phyloP scores from a whole-genome alignment of 164 flowering plant genomes.

The Chimonanthus salicifolius region DNA sequence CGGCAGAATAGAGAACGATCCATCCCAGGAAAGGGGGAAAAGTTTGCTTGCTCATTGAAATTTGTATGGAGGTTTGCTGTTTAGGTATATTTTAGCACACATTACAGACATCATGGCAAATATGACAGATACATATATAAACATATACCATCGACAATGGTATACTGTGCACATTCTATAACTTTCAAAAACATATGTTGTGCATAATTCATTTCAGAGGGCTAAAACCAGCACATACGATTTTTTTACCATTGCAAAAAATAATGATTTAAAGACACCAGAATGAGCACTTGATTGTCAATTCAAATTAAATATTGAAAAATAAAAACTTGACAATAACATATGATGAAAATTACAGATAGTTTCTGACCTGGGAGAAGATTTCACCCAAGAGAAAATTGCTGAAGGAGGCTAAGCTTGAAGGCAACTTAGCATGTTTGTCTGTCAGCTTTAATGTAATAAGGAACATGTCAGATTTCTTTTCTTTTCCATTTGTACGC shows the following conservation, averaged over 20 bases:
- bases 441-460: conserved; percentile 47
- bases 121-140: too few relatives aligned
- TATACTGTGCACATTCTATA: too few relatives aligned
- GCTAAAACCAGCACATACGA: background rate
- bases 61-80: too few relatives aligned
- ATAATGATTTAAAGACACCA: background rate
- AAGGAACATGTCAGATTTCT: conserved; percentile 5
- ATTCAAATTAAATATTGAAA: background rate
- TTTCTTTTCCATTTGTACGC: background rate
- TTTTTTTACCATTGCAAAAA: background rate
- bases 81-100: too few relatives aligned
- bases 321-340: background rate
- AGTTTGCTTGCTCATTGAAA: too few relatives aligned
- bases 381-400: conserved; percentile 94
- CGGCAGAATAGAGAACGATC: too few relatives aligned
- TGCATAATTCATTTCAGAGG: background rate
- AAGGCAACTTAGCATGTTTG: conserved; percentile 77
- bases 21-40: too few relatives aligned
- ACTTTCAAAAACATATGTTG: too few relatives aligned
- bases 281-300: background rate
- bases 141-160: too few relatives aligned
- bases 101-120: too few relatives aligned
- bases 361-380: conserved; percentile 69
- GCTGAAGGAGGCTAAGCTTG: conserved; percentile 81
- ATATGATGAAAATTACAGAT: background rate